phyloP scores from a whole-genome alignment of 1,284 basidiomycete genomes.

The Retiboletus fuscus region DNA sequence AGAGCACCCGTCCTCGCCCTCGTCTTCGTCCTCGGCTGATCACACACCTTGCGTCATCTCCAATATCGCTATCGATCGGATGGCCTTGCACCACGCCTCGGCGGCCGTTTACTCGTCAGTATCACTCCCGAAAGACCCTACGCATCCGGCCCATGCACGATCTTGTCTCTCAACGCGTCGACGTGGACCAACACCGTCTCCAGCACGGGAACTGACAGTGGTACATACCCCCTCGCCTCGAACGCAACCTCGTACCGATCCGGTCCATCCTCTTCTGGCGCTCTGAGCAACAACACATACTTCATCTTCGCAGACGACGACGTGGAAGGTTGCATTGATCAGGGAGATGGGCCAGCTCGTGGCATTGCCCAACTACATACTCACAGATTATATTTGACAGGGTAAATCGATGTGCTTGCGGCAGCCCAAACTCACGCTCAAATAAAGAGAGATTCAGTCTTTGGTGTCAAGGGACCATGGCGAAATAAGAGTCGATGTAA shows the following conservation, averaged over 20 bases:
- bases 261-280: constrained; percentile 55
- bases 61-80: constrained; percentile 36
- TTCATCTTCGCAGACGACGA: constrained; percentile 25
- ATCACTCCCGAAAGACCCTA: constrained; percentile 67
- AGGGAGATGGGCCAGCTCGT: too few relatives aligned
- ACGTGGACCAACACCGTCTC: constrained; percentile 68
- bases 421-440: too few relatives aligned
- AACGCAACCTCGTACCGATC: constrained; percentile 69
- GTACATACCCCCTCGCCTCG: constrained; percentile 55
- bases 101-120: constrained; percentile 78
- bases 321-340: too few relatives aligned
- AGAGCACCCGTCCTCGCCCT: too few relatives aligned
- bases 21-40: too few relatives aligned
- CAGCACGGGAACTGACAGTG: constrained; percentile 73
- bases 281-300: constrained; percentile 67
- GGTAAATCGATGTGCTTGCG: too few relatives aligned
- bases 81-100: constrained; percentile 70
- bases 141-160: constrained; percentile 54
- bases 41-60: constrained; percentile 32
- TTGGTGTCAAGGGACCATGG: too few relatives aligned
- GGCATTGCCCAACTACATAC: too few relatives aligned
- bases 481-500: too few relatives aligned
- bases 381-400: too few relatives aligned
- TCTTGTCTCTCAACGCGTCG: constrained; percentile 56
- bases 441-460: too few relatives aligned